Evolutionary conservation across 1,139 yeast species (phyloP), one percentile per base, ranked within the genome.

Genomic region (Kazachstania sp.): DNA sequence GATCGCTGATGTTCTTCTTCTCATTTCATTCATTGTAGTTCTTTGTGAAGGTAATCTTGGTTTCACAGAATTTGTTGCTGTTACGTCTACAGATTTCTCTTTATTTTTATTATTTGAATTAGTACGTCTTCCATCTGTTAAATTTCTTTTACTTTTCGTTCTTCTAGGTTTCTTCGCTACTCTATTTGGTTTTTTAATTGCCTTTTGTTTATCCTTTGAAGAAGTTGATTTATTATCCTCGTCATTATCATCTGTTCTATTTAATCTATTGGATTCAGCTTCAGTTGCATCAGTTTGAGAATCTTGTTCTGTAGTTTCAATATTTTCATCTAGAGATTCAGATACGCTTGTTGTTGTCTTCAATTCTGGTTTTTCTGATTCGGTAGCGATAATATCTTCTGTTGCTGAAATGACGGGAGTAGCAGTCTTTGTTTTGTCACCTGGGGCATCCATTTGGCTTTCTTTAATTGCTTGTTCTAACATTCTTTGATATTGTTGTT

Each of bases 1-100:
- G 23, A 90, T 87, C 3, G 95, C 94, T 9, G 88, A 86, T 0
- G 88, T 85, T 49, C 97, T 74, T 58, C 86, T 81, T 46, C 92
- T 77, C 79, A 90, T 79, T 62, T 90, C 97, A 55, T 77, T 75
- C 48, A 87, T 67, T 2, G 86, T 75, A 3, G 85, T 76, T 45
- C 85, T 76, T 7, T 81, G 79, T 50, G 81, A 81, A 8, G 95
- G 96, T 46, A 79, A 73, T 45, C 95, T 75, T 9, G 97, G 95
- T 55, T 79, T 83, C 36, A 87, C 81, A 6, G 86, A 80, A 58
- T 79, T 83, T 51, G 73, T 78, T 20, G 78, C 55, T 0, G 58
- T 47, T 56, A 37, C 31, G 36, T 35, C 37, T 16, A 13, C 31
- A 19, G 30, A 5, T 15, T 39, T 44, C 26, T 44, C 45, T 29